phyloP scores from a whole-genome alignment of 768 basidiomycete genomes.

The Cubamyces lactineus region DNA sequence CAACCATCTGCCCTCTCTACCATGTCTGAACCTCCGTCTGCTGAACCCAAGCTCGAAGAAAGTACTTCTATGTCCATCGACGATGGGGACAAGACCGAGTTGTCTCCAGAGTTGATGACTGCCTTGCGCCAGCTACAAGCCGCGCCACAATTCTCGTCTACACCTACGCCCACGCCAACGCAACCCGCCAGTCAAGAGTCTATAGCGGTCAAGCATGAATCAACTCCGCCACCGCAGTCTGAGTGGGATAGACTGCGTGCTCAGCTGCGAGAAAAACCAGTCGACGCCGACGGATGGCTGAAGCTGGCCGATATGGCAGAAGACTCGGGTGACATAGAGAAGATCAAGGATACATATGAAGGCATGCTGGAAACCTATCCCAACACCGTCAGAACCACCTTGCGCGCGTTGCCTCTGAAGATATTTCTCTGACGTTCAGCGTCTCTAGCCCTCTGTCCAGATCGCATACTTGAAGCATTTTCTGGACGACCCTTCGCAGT shows the following conservation, averaged over 20 bases:
- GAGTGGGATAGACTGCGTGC: conserved; percentile 70
- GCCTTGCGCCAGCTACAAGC: conserved; percentile 40
- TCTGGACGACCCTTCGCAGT: conserved; percentile 61
- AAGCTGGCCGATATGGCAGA: conserved; percentile 79
- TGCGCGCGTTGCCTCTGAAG: conserved; percentile 32
- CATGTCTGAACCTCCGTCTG: conserved; percentile 19
- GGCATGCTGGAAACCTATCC: conserved; percentile 84
- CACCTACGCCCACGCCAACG: conserved; percentile 24
- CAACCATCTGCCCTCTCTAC: conserved; percentile 3
- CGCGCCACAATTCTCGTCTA: conserved; percentile 27
- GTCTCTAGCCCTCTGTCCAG: conserved; percentile 72
- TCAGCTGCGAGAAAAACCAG: conserved; percentile 65
- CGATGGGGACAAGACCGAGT: conserved; percentile 36
- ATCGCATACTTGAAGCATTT: conserved; percentile 84
- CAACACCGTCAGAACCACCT: conserved; percentile 67
- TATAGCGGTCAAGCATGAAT: conserved; percentile 16
- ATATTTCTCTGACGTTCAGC: conserved; percentile 20
- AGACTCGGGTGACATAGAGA: conserved; percentile 73
- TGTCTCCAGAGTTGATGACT: conserved; percentile 43
- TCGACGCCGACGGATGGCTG: conserved; percentile 80
- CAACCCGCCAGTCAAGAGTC: conserved; percentile 28
- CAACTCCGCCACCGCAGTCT: conserved; percentile 44
- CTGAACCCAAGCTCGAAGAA: conserved; percentile 2
- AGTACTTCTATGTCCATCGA: background rate
- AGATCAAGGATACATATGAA: conserved; percentile 82